Evolutionary conservation across 2,329 filamentous ascomycete genomes (phyloP).

Genomic region (Teratosphaeria epicoccoides): DNA sequence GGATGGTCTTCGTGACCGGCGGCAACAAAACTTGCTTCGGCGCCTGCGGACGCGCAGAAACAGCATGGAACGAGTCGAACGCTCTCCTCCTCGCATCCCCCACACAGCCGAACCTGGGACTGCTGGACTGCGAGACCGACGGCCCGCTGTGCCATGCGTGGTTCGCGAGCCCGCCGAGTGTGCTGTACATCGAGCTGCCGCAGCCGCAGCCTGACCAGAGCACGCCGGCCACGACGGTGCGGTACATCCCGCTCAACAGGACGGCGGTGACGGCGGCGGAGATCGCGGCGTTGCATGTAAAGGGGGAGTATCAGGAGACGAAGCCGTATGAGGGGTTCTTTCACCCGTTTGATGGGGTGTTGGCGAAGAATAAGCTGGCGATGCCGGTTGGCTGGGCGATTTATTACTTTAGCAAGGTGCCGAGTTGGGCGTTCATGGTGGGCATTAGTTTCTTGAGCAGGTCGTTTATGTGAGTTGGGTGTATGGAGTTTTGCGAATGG

Average conservation of each 20-base stretch:
- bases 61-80: conserved; percentile 43
- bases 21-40: conserved; percentile 71
- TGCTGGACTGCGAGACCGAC: conserved; percentile 65
- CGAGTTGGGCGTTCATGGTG: conserved; percentile 69
- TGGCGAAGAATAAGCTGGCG: conserved; percentile 52
- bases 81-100: conserved; percentile 49
- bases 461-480: conserved; percentile 59
- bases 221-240: conserved; percentile 53
- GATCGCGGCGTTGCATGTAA: conserved; percentile 50
- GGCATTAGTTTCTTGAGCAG: conserved; percentile 62
- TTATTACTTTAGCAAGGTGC: conserved; percentile 50
- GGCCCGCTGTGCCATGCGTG: conserved; percentile 65
- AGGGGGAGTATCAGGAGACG: conserved; percentile 45
- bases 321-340: conserved; percentile 54
- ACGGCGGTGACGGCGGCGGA: conserved; percentile 56
- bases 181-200: conserved; percentile 56
- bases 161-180: conserved; percentile 52
- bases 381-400: conserved; percentile 57
- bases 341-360: conserved; percentile 63
- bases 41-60: conserved; percentile 53
- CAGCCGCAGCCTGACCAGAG: conserved; percentile 51
- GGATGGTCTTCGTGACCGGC: conserved; percentile 64
- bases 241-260: conserved; percentile 56
- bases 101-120: conserved; percentile 54
- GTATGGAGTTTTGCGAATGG: not conserved